Base-by-base conservation (phyloP, 345 rosid species). In the Dimocarpus longan region DNA sequence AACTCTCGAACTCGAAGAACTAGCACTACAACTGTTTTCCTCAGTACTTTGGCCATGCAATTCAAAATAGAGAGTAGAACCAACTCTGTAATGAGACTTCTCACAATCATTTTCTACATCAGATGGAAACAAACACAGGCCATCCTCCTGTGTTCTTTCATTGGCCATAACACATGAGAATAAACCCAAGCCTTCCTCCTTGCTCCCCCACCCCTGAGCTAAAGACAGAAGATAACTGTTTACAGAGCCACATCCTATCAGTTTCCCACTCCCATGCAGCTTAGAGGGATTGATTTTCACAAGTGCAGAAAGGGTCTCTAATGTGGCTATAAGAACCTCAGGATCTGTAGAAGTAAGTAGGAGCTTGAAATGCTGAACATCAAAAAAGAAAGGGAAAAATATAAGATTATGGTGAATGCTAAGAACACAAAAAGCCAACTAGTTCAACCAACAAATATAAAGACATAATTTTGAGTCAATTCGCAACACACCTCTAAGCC, bases 131-230 rank as follows among this genome's bases (percentile, higher is more conserved):
- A 95, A 89, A 79, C 81, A 89, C 8, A 95, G 85, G 75, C 98
- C 98, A 80, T 88, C 97, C 77, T 91, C 97, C 77, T 89, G 93
- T 78, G 88, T 88, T 79, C 87, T 92, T 82, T 95, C 99, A 84
- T 93, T 93, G 76, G 97, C 95, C 74, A 90, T 88, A 76, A 95
- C 89, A 82, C 96, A 92, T 15, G 99, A 95, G 82, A 92, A 93
- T 78, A 95, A 86, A 68, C 98, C 98, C 87, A 93, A 79, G 37
- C 99, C 99, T 83, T 95, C 99, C 83, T 93, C 99, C 85, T 95
- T 95, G 88, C 97, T 95, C 74, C 99, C 98, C 99, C 99, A 95
- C 24, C 99, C 99, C 77, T 95, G 99, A 75, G 97, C 97, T 69
- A 95, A 86, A 74, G 98, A 93, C 64, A 95, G 86, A 28, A 95